Conservation (phyloP, 352 stramenopile genomes). For the Pythium guiyangense region DNA sequence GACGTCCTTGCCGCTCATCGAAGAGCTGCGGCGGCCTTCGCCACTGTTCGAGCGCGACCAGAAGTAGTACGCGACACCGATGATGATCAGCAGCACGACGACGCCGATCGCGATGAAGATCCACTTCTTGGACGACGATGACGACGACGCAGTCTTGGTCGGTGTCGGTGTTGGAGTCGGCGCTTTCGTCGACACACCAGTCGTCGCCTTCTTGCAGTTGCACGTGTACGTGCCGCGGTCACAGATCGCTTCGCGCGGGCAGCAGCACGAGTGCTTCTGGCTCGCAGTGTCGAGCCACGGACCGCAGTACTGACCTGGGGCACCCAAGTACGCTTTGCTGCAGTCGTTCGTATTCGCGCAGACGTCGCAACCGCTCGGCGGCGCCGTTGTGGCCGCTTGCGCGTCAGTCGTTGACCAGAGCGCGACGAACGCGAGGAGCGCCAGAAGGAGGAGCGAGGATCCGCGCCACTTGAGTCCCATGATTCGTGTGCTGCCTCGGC, state of each 20-base stretch:
- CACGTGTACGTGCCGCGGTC: slow-evolving; percentile 37
- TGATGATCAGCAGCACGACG: slow-evolving; percentile 28
- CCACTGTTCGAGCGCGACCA: slow-evolving; percentile 27
- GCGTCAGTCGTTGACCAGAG: slow-evolving; percentile 6
- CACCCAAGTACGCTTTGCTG: slow-evolving; percentile 40
- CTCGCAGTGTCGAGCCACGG: slow-evolving; percentile 36
- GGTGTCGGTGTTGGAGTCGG: slow-evolving; percentile 17
- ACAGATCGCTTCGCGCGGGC: slow-evolving; percentile 30
- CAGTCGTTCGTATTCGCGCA: slow-evolving; percentile 47
- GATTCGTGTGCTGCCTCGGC: not conserved
- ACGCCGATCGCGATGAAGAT: slow-evolving; percentile 27
- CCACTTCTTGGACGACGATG: slow-evolving; percentile 21
- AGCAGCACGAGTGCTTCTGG: slow-evolving; percentile 50
- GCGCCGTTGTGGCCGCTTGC: slow-evolving; percentile 5
- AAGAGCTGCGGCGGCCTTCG: slow-evolving; percentile 17
- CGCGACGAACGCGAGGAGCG: slow-evolving; percentile 9
- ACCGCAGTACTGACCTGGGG: slow-evolving; percentile 43
- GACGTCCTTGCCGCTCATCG: slow-evolving; percentile 18
- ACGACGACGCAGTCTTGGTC: slow-evolving; percentile 26
- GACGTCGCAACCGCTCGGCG: slow-evolving; percentile 33
- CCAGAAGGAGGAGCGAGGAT: slow-evolving; percentile 8
- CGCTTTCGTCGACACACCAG: slow-evolving; percentile 16
- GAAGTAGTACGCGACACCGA: slow-evolving; percentile 31
- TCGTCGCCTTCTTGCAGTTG: slow-evolving; percentile 25
- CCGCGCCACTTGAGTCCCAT: slow-evolving; percentile 5